Evolutionary conservation across 495 filamentous ascomycete genomes (phyloP), one percentile per base, ranked within the genome.

Genomic region (Talaromyces nanjingensis): DNA sequence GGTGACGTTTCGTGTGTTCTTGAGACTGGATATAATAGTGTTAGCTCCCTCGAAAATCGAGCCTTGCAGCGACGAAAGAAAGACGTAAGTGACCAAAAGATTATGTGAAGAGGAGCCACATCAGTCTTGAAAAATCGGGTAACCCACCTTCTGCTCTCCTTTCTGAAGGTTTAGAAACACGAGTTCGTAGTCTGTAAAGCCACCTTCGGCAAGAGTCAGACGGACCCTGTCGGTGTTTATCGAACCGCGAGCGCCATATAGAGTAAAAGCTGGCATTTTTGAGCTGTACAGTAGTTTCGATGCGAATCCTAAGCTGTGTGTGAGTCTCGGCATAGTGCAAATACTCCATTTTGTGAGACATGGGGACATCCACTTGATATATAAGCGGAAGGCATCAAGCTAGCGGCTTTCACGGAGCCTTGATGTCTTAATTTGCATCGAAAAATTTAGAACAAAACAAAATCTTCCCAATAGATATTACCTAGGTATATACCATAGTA

Each of bases 331-430:
- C 61, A 63, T 68, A 67, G 64, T 65, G 27, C 60, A 64, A 71
- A 60, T 65, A 59, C 59, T 67, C 14, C 65, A 59, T 56, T 70
- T 66, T 56, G 59, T 65, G 64, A 68, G 60, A 61, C 60, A 66
- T 66, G 58, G 56, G 54, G 65, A 64, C 62, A 65, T 49, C 59
- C 59, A 70, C 67, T 66, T 53, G 24, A n/a, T 71, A 67, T 71
- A 66, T 69, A 67, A 65, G 63, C 55, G 27, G 54, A 65, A 67
- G 39, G 65, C 60, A 69, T 67, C 67, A 80, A n/a, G 75, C 75
- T 8, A 81, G 76, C 65, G 78, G 79, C 22, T 70, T 83, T 62
- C 77, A 82, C 64, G 67, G 14, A 69, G 53, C 62, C 66, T 52
- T 61, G 59, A 60, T 63, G 63, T 59, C 59, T 65, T 64, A 56